phyloP scores from a whole-genome alignment of 1,284 basidiomycete species.

The Malassezia furfur region DNA sequence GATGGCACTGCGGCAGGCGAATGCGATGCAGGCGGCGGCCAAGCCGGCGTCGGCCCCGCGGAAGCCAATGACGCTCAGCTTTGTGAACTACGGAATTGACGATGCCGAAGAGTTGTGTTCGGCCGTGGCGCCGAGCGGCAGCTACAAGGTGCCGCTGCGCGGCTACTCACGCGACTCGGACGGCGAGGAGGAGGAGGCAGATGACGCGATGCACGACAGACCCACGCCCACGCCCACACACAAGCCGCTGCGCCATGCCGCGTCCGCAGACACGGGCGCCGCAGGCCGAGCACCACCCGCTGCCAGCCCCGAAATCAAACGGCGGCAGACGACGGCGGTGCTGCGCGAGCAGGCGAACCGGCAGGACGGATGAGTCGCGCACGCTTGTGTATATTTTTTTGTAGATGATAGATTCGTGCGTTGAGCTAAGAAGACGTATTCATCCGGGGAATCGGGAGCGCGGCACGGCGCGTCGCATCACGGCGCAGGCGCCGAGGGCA shows the following conservation, averaged over 20 bases:
- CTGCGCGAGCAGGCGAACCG: background rate
- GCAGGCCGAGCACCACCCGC: background rate
- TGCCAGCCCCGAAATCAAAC: background rate
- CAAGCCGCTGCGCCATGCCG: background rate
- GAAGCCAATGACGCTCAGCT: slow-evolving; percentile 21
- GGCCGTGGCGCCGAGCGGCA: slow-evolving; percentile 40
- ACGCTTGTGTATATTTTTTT: background rate
- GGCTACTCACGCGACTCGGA: slow-evolving; percentile 19
- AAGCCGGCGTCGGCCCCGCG: slow-evolving; percentile 8
- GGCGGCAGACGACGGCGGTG: background rate
- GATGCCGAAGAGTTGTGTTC: slow-evolving; percentile 45
- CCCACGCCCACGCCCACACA: no score
- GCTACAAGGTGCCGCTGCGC: slow-evolving; percentile 39
- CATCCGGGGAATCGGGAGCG: no score
- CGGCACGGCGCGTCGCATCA: no score
- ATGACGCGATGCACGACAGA: no score
- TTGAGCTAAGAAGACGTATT: background rate
- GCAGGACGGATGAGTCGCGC: background rate
- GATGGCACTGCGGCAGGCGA: slow-evolving; percentile 17
- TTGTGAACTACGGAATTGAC: slow-evolving; percentile 46
- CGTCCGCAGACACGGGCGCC: background rate
- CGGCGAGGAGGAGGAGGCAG: background rate
- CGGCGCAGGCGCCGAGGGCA: slow-evolving; percentile 6
- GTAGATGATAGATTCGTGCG: slow-evolving; percentile 2
- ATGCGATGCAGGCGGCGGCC: slow-evolving; percentile 5